Base-by-base conservation (phyloP, 1,139 yeast species). In the Pichia sp. region DNA sequence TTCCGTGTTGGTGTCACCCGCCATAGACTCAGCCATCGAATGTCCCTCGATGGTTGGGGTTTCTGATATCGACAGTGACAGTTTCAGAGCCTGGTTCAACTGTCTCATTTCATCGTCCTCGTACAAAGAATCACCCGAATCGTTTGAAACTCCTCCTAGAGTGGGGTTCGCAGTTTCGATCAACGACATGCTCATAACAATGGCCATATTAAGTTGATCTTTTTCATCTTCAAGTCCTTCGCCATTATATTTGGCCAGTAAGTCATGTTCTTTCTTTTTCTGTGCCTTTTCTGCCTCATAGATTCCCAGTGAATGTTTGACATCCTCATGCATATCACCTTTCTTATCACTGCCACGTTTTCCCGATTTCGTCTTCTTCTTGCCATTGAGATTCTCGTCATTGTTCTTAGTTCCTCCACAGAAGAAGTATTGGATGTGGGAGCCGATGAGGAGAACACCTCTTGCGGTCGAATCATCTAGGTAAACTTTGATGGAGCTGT, bases 351-450 rank as follows among this genome's bases (percentile, higher is more conserved):
- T 50, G 18, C 28, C 40, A 34, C 37, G 37, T 18, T 34, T 34
- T 18, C 37, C 37, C 18, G 37, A 13, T 13, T 34, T 34, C 37
- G 18, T 7, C 37, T 34, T 34, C 37, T 34, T 34, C 19, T 34
- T 34, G 37, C n/a, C 37, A 34, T 16, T n/a, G n/a, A n/a, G 18
- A 3, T 16, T 18, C 7, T 34, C 36, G 19, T 43, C 43, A 16
- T 21, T 44, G 12, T 43, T 25, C 41, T 48, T 45, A n/a, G 54
- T 60, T 13, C 72, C 73, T 5, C 91, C 93, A 66, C 80, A 76
- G 57, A 80, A 80, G 62, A 85, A 83, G 61, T 79, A 82, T 60
- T 84, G 89, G 1, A 83, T 69, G 1, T 78, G 70, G 22, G 82
- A 78, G 3, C 83, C 83, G 50, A 82, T 75, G 1, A 76, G 70